phyloP scores from a whole-genome alignment of 129 eudicot species.

The Cynara cardunculus region DNA sequence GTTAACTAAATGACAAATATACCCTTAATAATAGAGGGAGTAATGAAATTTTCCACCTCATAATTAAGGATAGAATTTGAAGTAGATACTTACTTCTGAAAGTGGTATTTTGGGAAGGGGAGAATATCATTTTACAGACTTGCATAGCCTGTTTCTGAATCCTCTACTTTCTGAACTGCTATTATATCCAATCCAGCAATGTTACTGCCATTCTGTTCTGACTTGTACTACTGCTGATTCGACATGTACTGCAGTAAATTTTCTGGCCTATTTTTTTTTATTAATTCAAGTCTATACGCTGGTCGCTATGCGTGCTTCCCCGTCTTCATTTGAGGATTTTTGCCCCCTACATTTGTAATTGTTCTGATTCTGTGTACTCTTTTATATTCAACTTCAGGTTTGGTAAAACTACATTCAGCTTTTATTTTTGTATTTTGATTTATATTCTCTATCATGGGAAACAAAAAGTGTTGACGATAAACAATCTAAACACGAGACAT shows the following conservation, averaged over 20 bases:
- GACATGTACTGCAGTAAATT: background rate
- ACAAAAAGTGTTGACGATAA: background rate
- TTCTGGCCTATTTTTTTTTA: background rate
- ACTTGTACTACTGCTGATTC: background rate
- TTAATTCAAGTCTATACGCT: background rate
- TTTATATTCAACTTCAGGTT: background rate
- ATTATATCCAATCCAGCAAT: background rate
- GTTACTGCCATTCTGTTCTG: background rate
- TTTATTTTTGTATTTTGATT: background rate
- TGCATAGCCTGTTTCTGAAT: background rate
- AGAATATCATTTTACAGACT: background rate
- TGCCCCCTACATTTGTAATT: background rate
- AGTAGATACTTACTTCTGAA: background rate
- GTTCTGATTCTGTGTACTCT: background rate
- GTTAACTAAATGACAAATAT: background rate
- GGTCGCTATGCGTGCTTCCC: background rate
- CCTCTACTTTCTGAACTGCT: background rate
- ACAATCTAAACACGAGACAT: background rate
- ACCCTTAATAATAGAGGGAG: background rate
- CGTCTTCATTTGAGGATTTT: background rate
- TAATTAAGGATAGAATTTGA: background rate
- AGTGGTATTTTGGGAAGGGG: background rate
- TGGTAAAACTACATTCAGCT: background rate
- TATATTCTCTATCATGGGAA: background rate
- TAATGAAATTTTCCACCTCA: background rate